A percentile compares a stretch with the other conserved stretches of the same genome.
Evolutionary conservation across 371 early-diverging fungal species (phyloP).

Genomic region (Chytridium lagenaria): DNA sequence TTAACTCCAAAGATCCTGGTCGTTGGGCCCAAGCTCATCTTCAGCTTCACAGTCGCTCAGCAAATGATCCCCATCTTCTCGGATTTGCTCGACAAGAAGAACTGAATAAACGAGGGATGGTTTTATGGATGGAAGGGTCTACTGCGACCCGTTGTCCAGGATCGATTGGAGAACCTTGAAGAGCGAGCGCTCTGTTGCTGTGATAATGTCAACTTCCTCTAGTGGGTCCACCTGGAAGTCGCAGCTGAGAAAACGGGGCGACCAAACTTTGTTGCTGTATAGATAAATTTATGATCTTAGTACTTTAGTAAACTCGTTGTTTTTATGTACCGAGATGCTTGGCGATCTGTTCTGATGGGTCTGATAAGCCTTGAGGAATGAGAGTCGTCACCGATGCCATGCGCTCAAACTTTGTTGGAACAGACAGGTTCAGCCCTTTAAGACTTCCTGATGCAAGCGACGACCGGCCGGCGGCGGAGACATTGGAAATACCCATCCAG

Average conservation of each 20-base stretch:
- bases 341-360: neutral
- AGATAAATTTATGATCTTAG: too few species aligned
- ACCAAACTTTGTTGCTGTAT: too few species aligned
- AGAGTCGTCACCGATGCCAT: neutral
- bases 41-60: slow-evolving; percentile 96
- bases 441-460: neutral
- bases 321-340: neutral
- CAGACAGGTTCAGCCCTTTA: neutral
- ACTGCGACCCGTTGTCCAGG: too few species aligned
- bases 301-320: too few species aligned
- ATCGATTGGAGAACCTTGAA: too few species aligned
- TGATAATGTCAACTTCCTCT: too few species aligned
- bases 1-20: slow-evolving; percentile 87
- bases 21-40: slow-evolving; percentile 97
- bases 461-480: neutral
- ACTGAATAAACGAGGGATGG: too few species aligned
- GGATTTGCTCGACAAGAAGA: neutral
- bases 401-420: neutral
- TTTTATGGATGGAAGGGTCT: too few species aligned
- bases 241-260: too few species aligned
- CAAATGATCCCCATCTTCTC: slow-evolving; percentile 67
- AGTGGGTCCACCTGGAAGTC: too few species aligned
- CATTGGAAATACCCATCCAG: neutral
- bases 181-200: too few species aligned
- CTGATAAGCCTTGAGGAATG: neutral